Conservation (phyloP, 805 yeast genomes). For the Saturnispora mendoncae region DNA sequence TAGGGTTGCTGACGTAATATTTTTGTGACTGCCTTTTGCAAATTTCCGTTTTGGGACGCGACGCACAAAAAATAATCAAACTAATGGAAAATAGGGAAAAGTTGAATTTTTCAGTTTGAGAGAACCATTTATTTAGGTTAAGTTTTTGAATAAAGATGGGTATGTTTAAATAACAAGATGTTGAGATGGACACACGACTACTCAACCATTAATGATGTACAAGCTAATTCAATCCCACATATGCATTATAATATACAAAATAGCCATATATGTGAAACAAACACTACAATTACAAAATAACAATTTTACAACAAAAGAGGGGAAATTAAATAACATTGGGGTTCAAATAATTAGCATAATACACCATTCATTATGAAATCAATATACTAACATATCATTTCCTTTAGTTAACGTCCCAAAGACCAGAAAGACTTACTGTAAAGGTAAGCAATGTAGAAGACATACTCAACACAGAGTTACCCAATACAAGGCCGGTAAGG, state of each 20-base stretch:
- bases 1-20: conserved; percentile 1
- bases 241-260: too few species aligned
- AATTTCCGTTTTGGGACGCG: background rate
- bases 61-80: background rate
- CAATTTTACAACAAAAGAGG: too few species aligned
- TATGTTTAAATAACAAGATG: background rate
- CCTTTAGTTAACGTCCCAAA: conserved; percentile 97
- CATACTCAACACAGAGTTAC: conserved; percentile 99
- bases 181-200: background rate
- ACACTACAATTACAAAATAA: too few species aligned
- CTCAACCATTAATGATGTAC: too few species aligned
- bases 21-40: conserved; percentile 9
- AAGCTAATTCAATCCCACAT: too few species aligned
- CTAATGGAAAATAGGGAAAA: background rate
- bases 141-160: conserved; percentile 7
- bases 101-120: background rate
- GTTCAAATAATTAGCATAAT: too few species aligned
- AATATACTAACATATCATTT: conserved; percentile 12
- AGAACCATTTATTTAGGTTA: background rate
- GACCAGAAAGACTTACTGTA: conserved; percentile 99
- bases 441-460: conserved; percentile 97
- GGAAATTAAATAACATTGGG: too few species aligned
- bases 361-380: background rate
- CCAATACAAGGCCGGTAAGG: conserved; percentile 99
- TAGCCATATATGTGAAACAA: too few species aligned